Base-by-base conservation (phyloP, 2,329 filamentous ascomycete species). In the Aspergillus quadrilineatus region DNA sequence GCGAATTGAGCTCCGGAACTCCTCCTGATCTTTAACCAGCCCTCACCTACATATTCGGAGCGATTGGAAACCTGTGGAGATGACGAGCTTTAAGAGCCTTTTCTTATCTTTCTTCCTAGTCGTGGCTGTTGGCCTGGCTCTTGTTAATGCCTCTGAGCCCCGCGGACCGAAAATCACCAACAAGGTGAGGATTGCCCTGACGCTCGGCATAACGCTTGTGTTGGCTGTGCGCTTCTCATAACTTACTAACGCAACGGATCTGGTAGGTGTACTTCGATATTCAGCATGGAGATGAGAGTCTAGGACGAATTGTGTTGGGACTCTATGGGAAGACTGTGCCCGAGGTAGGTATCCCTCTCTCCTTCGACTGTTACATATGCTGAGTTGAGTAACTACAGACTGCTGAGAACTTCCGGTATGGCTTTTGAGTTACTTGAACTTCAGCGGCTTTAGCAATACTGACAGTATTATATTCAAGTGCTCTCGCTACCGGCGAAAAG, bases 91-190 rank as follows among this genome's bases (percentile, higher is more conserved):
- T 61, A 69, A 65, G 59, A 71, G 65, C 41, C 53, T 73, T 34
- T 69, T 74, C 46, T 42, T 88, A 68, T 81, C 91, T 72, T 82
- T 96, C 71, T 84, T 96, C 70, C 74, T 95, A 68, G 87, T 89
- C 68, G 80, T 92, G 67, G 82, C 83, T 65, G 81, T 93, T 72
- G 78, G 92, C 65, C 85, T 90, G 79, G 71, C 69, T 53, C 86
- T 96, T 72, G 82, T 88, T 65, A 87, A 91, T 76, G 83, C 85
- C 34, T 86, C 89, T 53, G 81, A 70, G 58, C 65, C 71, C 48
- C 71, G 72, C 55, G 93, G 94, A 46, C 93, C 91, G 62, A 95
- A 94, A 86, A 93, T 97, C 80, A 97, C 92, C 69, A 82, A 90
- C 82, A 96, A 96, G 86, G 91, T 84, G 34, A 73, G 57, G 37